phyloP scores from a whole-genome alignment of 495 filamentous ascomycete genomes.

The Stereocaulon alpinum region DNA sequence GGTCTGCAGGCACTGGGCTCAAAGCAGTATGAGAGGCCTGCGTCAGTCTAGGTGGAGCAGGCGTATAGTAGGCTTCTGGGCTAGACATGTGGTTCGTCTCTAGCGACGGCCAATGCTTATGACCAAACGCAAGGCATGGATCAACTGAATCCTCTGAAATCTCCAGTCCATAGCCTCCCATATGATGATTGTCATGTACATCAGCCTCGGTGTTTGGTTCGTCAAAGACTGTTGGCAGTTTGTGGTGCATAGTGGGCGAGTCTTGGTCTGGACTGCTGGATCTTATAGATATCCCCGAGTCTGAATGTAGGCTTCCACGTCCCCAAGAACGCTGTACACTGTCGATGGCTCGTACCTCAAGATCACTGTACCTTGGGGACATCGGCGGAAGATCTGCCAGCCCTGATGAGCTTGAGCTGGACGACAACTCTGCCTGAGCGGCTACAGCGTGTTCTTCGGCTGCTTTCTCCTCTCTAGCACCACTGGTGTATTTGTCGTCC shows the following conservation, averaged over 20 bases:
- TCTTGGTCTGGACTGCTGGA: slow-evolving; percentile 21
- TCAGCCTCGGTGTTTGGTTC: neutral
- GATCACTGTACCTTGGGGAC: slow-evolving; percentile 21
- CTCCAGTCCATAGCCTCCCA: slow-evolving; percentile 5
- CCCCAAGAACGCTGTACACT: slow-evolving; percentile 13
- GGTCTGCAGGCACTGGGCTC: slow-evolving; percentile 5
- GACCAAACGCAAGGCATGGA: slow-evolving; percentile 2
- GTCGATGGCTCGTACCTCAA: slow-evolving; percentile 19
- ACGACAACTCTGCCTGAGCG: slow-evolving; percentile 8
- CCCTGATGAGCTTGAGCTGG: slow-evolving; percentile 8
- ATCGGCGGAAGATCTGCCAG: slow-evolving; percentile 6
- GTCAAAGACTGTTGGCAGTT: slow-evolving; percentile 19
- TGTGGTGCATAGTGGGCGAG: slow-evolving; percentile 20
- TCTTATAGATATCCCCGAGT: slow-evolving; percentile 22
- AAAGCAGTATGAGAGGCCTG: slow-evolving; percentile 8
- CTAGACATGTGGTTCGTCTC: slow-evolving; percentile 7
- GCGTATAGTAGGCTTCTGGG: slow-evolving; percentile 20
- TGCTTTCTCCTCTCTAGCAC: slow-evolving; percentile 9
- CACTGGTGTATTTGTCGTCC: slow-evolving; percentile 6
- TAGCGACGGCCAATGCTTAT: slow-evolving; percentile 12
- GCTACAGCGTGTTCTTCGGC: slow-evolving; percentile 4
- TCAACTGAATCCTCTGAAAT: neutral
- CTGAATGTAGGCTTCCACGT: slow-evolving; percentile 20
- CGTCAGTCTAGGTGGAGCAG: slow-evolving; percentile 1
- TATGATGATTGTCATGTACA: neutral